phyloP scores from a whole-genome alignment of 2,329 filamentous ascomycete species.

The Aspergillus hortae region DNA sequence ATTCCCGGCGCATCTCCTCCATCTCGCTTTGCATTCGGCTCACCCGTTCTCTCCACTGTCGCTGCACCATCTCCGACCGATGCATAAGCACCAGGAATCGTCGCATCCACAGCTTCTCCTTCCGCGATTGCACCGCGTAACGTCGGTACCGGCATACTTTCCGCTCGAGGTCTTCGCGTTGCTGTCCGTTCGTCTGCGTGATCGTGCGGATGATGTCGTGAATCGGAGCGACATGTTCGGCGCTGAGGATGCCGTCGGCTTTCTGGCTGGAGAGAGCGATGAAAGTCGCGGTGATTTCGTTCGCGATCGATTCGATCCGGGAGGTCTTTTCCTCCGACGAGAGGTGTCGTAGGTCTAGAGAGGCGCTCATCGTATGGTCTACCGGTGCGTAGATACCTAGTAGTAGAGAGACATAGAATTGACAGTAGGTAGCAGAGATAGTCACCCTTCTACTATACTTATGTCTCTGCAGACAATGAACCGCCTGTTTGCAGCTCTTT shows the following conservation, averaged over 20 bases:
- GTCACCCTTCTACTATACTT: too few relatives aligned
- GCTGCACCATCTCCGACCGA: constrained; percentile 13
- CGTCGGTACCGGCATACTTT: constrained; percentile 15
- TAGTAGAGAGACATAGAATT: not conserved
- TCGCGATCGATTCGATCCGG: constrained; percentile 24
- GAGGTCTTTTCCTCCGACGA: constrained; percentile 17
- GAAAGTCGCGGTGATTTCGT: constrained; percentile 29
- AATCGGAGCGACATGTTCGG: constrained; percentile 22
- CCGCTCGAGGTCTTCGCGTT: constrained; percentile 17
- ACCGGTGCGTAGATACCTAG: not conserved
- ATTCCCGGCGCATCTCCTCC: too few relatives aligned
- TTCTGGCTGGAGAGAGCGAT: constrained; percentile 25
- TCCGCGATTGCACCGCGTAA: constrained; percentile 13
- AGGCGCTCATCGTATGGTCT: too few relatives aligned
- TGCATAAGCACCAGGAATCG: constrained; percentile 16
- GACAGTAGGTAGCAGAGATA: too few relatives aligned
- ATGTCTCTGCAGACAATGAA: too few relatives aligned
- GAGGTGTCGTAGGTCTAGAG: constrained; percentile 19
- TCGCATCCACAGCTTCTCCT: constrained; percentile 18
- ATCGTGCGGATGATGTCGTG: constrained; percentile 26
- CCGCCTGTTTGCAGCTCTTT: too few relatives aligned
- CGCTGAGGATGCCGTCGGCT: constrained; percentile 20
- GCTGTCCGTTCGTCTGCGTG: constrained; percentile 14
- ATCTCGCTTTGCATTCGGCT: not conserved
- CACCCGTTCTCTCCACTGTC: constrained; percentile 12